These are phyloP conservation scores for Onygena corvina DNA, from an alignment of 2,329 filamentous ascomycete species.

Conservation along the genomic window DNA sequence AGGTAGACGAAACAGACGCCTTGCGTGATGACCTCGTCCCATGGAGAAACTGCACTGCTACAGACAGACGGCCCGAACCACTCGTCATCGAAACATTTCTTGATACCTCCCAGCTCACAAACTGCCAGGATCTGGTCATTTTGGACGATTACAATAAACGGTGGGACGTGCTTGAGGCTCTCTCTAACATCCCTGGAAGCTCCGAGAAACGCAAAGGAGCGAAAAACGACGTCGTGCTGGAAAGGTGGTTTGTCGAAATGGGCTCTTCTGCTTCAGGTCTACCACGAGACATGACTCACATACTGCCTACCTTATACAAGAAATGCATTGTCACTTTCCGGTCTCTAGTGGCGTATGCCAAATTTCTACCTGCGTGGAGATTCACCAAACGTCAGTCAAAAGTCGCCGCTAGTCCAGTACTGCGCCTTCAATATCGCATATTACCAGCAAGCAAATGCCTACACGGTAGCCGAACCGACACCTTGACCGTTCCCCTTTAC, in stretches of 20 bases:
- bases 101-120: conserved; percentile 64
- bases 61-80: conserved; percentile 65
- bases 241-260: conserved; percentile 81
- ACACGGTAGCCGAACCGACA: conserved; percentile 49
- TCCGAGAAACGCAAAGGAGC: conserved; percentile 31
- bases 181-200: conserved; percentile 48
- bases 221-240: conserved; percentile 59
- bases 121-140: conserved; percentile 76
- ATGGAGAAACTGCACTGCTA: conserved; percentile 71
- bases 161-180: conserved; percentile 79
- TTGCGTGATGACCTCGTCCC: conserved; percentile 67
- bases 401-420: conserved; percentile 47
- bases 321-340: conserved; percentile 92
- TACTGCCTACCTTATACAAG: conserved; percentile 85
- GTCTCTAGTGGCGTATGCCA: conserved; percentile 69
- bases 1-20: conserved; percentile 82
- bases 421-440: conserved; percentile 73
- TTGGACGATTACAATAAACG: conserved; percentile 80
- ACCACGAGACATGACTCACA: conserved; percentile 42
- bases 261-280: conserved; percentile 40
- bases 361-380: conserved; percentile 76
- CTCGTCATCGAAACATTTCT: conserved; percentile 85
- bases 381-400: conserved; percentile 65
- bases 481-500: conserved; percentile 58
- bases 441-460: conserved; percentile 44